Base-by-base conservation (phyloP, 2,329 filamentous ascomycete species). In the Aureobasidium sp. region DNA sequence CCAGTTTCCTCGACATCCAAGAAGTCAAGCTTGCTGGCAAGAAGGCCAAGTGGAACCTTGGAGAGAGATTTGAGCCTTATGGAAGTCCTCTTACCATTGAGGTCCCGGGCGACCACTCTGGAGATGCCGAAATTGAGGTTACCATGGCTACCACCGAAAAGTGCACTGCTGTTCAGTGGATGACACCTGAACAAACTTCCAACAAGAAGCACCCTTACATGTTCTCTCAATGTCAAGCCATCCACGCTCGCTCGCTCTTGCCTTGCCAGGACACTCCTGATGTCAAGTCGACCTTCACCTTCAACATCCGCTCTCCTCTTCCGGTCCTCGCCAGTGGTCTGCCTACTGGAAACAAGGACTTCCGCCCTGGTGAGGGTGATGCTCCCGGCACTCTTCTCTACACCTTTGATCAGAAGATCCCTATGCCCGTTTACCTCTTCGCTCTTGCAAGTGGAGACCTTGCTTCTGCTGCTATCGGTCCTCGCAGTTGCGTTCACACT, bases 211-310 rank as follows among this genome's bases (percentile, higher is more conserved):
- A 95, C 68, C 93, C 93, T 1, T 97, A 97, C 76, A 93, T 97
- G 87, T 97, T 97, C 79, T 95, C 90, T 48, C 94, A 97, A 79
- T 96, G 92, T 75, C 93, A 99, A 79, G 92, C 93, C 60, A 97
- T 97, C 71, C 92, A 97, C 71, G 91, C 90, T 47, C 87, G 94
- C 64, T 96, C 92, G 52, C 84, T 97, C 65, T 96, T 97, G 75
- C 94, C 94, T 7, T 97, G 93, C 76, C 93, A 97, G 78, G 94
- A 99, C 72, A 97, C 94, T 0, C 94, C 94, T 3, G 93, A 97
- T 73, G 89, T 97, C 70, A 99, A 99, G 79, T 92, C 90, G n/a
- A 95, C 92, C 1, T 92, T 92, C 76, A 86, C 87, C 65, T 97
- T 97, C 79, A 89, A 87, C 70, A 88, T 99, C 71, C 87, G 86